phyloP scores from a whole-genome alignment of 2,329 filamentous ascomycete species.

The Aspergillus eucalypticola region DNA sequence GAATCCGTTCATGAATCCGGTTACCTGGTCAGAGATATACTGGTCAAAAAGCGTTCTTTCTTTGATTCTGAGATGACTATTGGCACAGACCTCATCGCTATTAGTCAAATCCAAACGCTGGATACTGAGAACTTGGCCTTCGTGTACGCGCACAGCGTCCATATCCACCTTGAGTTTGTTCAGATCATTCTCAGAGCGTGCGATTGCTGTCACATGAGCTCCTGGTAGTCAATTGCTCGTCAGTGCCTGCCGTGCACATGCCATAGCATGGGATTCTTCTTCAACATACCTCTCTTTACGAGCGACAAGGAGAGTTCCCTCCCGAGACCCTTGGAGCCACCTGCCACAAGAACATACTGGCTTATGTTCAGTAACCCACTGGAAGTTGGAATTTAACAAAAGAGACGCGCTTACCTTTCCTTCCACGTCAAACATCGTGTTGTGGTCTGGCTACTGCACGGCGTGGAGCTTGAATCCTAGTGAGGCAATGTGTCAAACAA shows the following conservation, averaged over 20 bases:
- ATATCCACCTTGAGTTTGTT: neutral
- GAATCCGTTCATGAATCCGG: neutral
- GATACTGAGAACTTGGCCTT: neutral
- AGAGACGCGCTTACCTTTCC: neutral
- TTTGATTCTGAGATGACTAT: too few species aligned
- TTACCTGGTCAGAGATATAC: neutral
- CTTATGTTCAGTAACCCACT: neutral
- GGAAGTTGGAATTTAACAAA: too few species aligned
- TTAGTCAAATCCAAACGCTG: constrained; percentile 4
- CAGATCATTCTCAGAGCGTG: neutral
- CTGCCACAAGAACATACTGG: constrained; percentile 6
- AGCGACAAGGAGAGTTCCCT: constrained; percentile 7
- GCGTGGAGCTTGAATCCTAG: too few species aligned
- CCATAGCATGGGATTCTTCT: too few species aligned
- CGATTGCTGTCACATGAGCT: constrained; percentile 8
- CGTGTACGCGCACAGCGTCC: neutral
- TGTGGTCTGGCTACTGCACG: neutral
- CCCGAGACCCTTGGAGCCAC: constrained; percentile 13
- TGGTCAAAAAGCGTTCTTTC: too few species aligned
- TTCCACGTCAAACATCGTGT: neutral
- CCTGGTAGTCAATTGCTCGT: neutral
- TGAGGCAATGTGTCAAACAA: too few species aligned
- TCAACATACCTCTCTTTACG: neutral
- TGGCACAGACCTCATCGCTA: neutral
- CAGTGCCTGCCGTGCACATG: too few species aligned